A percentile compares a stretch with the other conserved stretches of the same genome.
These are phyloP conservation scores for Chlamydomonas schloesseri DNA, from an alignment of 139 green algal genomes.

Conservation along the genomic window DNA sequence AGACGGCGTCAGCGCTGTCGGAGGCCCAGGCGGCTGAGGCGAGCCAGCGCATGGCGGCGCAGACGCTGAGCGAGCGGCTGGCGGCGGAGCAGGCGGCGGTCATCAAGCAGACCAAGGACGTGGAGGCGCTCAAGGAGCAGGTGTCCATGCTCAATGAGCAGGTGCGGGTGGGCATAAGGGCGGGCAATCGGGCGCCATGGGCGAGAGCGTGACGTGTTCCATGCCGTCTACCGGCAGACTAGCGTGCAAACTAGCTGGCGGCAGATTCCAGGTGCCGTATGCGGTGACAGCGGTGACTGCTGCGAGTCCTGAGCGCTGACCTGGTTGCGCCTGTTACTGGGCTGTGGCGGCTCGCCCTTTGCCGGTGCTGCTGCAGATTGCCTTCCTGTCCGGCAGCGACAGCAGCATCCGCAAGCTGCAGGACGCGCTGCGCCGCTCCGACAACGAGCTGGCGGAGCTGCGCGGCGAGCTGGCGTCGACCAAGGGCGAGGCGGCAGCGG, in stretches of 20 bases:
- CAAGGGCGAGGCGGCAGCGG: background rate
- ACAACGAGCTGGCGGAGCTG: conserved; percentile 13
- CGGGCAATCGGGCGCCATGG: background rate
- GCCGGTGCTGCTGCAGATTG: no score
- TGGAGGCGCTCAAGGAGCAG: conserved; percentile 33
- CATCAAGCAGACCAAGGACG: conserved; percentile 11
- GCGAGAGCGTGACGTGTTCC: background rate
- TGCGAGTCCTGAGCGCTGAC: no score
- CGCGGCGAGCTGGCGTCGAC: background rate
- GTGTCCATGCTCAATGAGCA: conserved; percentile 29
- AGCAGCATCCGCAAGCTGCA: conserved; percentile 32
- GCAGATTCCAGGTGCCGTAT: no score
- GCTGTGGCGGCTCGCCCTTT: no score
- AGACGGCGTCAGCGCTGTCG: conserved; percentile 11
- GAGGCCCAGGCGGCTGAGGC: conserved; percentile 13
- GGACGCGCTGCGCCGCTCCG: conserved; percentile 21
- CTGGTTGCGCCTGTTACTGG: no score
- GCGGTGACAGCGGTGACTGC: no score
- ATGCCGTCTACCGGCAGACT: no score
- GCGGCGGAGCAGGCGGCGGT: conserved; percentile 34
- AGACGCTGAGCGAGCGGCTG: conserved; percentile 40
- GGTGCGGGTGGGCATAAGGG: background rate
- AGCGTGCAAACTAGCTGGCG: no score
- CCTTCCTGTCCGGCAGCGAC: conserved; percentile 30
- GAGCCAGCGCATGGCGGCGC: conserved; percentile 26